These are phyloP conservation scores for Rhododendron ovatum DNA, from an alignment of 148 eudicot species.

Conservation along the genomic window DNA sequence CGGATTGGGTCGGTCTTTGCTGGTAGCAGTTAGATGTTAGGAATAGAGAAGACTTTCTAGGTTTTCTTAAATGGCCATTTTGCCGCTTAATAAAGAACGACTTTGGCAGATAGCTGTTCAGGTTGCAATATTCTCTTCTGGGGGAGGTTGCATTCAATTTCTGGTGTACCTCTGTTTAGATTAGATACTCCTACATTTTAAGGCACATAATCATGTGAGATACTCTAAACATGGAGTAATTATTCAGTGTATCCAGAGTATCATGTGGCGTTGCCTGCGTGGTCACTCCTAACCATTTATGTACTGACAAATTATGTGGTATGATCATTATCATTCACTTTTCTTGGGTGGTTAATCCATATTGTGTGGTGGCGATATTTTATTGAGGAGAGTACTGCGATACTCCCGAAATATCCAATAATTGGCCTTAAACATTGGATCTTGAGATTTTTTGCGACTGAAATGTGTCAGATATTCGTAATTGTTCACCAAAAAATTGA, in stretches of 20 bases:
- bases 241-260: no score
- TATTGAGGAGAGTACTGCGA: no score
- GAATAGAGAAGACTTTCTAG: neutral
- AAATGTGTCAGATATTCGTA: no score
- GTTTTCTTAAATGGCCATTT: neutral
- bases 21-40: conserved; percentile 2
- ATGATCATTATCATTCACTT: no score
- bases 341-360: no score
- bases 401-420: no score
- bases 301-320: no score
- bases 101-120: neutral
- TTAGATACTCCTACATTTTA: neutral
- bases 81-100: neutral
- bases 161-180: neutral
- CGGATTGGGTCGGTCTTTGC: neutral
- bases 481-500: neutral
- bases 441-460: neutral
- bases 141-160: neutral
- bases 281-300: neutral
- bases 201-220: neutral
- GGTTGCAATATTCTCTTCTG: neutral
- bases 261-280: no score
- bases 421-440: no score
- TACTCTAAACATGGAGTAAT: no score
- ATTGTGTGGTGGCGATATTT: no score